These are phyloP conservation scores for Chenopodium formosanum DNA, from an alignment of 148 eudicot species.

Conservation along the genomic window DNA sequence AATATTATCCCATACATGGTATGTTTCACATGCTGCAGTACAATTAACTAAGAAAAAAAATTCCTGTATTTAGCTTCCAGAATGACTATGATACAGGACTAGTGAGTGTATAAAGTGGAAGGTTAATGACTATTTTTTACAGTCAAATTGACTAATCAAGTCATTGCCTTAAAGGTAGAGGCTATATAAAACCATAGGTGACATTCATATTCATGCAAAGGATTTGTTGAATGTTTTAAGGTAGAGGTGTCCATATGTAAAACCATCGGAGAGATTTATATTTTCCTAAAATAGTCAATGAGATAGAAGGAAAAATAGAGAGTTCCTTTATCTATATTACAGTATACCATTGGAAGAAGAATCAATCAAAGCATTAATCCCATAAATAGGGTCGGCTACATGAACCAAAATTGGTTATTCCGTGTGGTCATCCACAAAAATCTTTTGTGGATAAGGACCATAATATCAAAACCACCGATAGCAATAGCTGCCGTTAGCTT, in stretches of 20 bases:
- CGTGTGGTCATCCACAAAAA: too few relatives aligned
- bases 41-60: too few relatives aligned
- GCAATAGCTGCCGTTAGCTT: too few relatives aligned
- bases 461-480: neutral
- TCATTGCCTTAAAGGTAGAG: neutral
- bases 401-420: too few relatives aligned
- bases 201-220: neutral
- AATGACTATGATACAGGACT: neutral
- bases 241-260: neutral
- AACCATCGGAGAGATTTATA: too few relatives aligned
- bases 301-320: neutral
- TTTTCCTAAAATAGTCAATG: neutral
- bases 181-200: neutral
- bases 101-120: neutral
- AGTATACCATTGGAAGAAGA: neutral
- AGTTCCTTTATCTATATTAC: too few relatives aligned
- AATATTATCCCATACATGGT: neutral
- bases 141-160: neutral
- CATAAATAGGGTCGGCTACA: too few relatives aligned
- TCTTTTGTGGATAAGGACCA: neutral
- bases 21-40: neutral
- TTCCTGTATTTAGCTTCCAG: neutral
- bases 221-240: neutral
- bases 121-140: too few relatives aligned
- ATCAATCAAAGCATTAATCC: too few relatives aligned